Percentiles rank a stretch among this genome's conserved stretches.
Evolutionary conservation across 2,329 filamentous ascomycete genomes (phyloP).

Genomic region (Phaeosphaeriaceae sp.): DNA sequence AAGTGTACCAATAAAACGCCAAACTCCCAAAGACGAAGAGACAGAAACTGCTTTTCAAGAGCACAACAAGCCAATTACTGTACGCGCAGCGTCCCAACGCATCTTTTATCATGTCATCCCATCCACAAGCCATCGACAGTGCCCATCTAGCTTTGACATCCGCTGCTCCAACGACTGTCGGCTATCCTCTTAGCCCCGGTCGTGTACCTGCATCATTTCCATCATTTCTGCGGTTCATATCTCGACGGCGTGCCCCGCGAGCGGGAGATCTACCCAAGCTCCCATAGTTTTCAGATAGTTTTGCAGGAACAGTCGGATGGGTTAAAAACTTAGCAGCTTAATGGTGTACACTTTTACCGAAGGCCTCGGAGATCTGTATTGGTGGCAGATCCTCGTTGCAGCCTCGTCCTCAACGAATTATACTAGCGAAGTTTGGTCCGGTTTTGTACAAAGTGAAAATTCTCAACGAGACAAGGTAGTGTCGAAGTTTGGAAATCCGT

Average conservation of each 20-base stretch:
- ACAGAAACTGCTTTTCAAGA: background rate
- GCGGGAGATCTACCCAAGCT: background rate
- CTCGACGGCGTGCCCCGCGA: background rate
- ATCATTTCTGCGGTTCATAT: background rate
- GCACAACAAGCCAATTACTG: background rate
- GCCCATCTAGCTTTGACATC: background rate
- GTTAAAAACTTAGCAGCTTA: background rate
- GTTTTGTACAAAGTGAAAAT: too few relatives aligned
- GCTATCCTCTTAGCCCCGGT: background rate
- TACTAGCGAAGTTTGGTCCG: too few relatives aligned
- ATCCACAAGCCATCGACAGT: background rate
- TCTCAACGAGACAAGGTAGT: too few relatives aligned
- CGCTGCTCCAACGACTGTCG: background rate
- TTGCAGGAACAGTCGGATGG: background rate
- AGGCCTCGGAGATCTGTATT: too few relatives aligned
- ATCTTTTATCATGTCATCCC: background rate
- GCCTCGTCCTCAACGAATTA: too few relatives aligned
- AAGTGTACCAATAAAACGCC: background rate
- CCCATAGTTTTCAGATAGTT: background rate
- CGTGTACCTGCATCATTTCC: background rate
- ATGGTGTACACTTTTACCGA: too few relatives aligned
- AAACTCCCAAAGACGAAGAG: background rate
- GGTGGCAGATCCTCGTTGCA: too few relatives aligned
- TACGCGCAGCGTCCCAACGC: background rate
- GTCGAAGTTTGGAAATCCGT: too few relatives aligned